phyloP scores from a whole-genome alignment of 371 early-diverging fungal genomes.

The Haplosporangium sp. region DNA sequence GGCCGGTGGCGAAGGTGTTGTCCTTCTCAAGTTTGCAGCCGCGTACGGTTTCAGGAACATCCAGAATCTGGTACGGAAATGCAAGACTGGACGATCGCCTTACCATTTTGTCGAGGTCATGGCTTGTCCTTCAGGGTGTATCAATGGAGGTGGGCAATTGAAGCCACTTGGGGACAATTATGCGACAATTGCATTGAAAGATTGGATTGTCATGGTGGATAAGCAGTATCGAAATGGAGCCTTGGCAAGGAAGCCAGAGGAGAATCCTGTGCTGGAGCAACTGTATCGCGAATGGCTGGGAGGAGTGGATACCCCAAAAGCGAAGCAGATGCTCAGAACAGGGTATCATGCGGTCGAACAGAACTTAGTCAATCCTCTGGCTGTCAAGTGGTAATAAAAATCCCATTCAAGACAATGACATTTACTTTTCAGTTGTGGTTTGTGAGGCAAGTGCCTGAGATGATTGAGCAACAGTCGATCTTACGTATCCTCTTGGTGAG shows the following conservation, averaged over 20 bases:
- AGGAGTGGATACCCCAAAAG: slow-evolving; percentile 58
- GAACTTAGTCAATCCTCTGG: slow-evolving; percentile 70
- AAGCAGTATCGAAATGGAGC: slow-evolving; percentile 59
- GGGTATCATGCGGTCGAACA: slow-evolving; percentile 82
- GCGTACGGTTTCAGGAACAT: slow-evolving; percentile 97
- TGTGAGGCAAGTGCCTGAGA: too few species aligned
- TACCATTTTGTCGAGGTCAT: slow-evolving; percentile 97
- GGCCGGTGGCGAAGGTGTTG: slow-evolving; percentile 35
- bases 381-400: slow-evolving; percentile 75
- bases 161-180: slow-evolving; percentile 52
- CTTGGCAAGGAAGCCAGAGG: slow-evolving; percentile 32
- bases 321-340: slow-evolving; percentile 73
- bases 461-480: too few species aligned
- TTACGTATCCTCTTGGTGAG: too few species aligned
- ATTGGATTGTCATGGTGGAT: slow-evolving; percentile 62
- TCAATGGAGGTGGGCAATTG: slow-evolving; percentile 93
- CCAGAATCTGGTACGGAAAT: slow-evolving; percentile 92
- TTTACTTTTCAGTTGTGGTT: too few species aligned
- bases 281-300: slow-evolving; percentile 59
- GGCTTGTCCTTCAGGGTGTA: slow-evolving; percentile 95
- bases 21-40: slow-evolving; percentile 80
- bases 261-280: slow-evolving; percentile 40
- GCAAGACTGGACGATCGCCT: slow-evolving; percentile 72
- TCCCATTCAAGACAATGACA: too few species aligned
- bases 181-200: slow-evolving; percentile 53